These are phyloP conservation scores for Rosellinia necatrix DNA, from an alignment of 2,329 filamentous ascomycete genomes.

Conservation along the genomic window DNA sequence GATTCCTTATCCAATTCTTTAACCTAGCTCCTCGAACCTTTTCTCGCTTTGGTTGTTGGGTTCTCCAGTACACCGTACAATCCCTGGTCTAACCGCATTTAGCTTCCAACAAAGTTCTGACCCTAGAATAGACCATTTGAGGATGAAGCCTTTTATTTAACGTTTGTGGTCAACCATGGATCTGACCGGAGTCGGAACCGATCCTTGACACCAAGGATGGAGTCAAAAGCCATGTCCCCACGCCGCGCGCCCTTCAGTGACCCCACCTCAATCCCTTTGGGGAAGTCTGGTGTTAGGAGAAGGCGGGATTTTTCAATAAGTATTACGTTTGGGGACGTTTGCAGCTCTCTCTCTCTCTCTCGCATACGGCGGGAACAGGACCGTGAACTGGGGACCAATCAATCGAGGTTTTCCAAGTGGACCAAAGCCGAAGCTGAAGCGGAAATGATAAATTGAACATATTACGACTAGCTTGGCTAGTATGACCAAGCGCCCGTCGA, in stretches of 20 bases:
- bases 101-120: not conserved
- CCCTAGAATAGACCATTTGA: not conserved
- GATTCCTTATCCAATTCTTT: not conserved
- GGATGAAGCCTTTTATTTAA: not conserved
- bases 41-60: not conserved
- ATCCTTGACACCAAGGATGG: not conserved
- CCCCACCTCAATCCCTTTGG: conserved; percentile 10
- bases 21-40: not conserved
- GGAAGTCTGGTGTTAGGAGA: not conserved
- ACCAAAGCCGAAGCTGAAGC: conserved; percentile 9
- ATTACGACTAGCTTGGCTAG: not conserved
- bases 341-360: too few relatives aligned
- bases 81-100: not conserved
- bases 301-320: conserved; percentile 10
- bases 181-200: conserved; percentile 15
- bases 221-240: not conserved
- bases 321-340: conserved; percentile 19
- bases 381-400: conserved; percentile 9
- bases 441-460: not conserved
- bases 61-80: not conserved
- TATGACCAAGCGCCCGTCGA: conserved; percentile 1
- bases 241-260: not conserved
- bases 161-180: not conserved
- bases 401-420: not conserved
- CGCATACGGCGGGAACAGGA: not conserved